Conservation (phyloP, 192 early-diverging fungal species). For the Martensiomyces pterosporus region DNA sequence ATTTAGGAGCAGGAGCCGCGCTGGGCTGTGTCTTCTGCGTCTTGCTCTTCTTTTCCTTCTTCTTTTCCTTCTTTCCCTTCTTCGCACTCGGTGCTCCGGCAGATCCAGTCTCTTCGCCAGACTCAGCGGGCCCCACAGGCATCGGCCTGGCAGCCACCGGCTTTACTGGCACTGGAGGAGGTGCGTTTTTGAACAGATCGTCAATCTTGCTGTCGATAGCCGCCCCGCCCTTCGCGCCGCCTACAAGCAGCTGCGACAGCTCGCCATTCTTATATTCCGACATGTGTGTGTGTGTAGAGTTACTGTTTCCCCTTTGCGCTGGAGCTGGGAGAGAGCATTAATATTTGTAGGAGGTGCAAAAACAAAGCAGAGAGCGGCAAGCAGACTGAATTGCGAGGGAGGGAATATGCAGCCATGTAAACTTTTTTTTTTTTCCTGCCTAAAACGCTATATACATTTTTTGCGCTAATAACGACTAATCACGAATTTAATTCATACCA, state of each 20-base stretch:
- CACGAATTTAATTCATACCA: no score
- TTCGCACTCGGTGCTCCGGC: background rate
- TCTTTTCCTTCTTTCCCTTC: slow-evolving; percentile 8
- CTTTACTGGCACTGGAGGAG: slow-evolving; percentile 21
- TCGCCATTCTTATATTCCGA: slow-evolving; percentile 20
- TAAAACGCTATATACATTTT: no score
- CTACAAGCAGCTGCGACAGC: slow-evolving; percentile 39
- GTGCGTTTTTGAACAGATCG: slow-evolving; percentile 59
- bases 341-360: no score
- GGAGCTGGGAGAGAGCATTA: no score
- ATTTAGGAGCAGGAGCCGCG: background rate
- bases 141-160: slow-evolving; percentile 5
- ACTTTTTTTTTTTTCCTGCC: no score
- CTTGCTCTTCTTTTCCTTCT: slow-evolving; percentile 1
- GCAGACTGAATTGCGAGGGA: background rate
- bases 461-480: no score
- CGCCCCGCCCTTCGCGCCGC: slow-evolving; percentile 22
- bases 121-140: background rate
- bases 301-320: no score
- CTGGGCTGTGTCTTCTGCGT: background rate
- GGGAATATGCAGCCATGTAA: background rate
- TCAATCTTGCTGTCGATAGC: slow-evolving; percentile 53
- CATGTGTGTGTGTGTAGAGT: slow-evolving; percentile 5
- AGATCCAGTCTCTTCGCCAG: background rate
- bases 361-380: no score